A percentile compares a stretch with the other conserved stretches of the same genome.
These are phyloP conservation scores for Amanita pseudoporphyria DNA, from an alignment of 768 basidiomycete species.

Conservation along the genomic window DNA sequence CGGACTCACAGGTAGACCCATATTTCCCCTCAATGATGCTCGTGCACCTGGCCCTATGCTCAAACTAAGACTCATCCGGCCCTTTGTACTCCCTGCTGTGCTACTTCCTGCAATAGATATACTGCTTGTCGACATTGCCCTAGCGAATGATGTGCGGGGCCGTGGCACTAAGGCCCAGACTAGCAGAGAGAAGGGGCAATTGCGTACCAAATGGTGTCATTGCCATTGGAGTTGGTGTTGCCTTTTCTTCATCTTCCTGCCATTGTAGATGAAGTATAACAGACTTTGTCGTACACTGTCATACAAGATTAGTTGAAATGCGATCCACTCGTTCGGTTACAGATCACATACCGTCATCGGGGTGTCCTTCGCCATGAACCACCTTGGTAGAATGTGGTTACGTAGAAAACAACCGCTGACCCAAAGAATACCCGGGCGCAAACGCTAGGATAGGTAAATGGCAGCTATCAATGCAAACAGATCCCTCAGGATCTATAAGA, in stretches of 20 bases:
- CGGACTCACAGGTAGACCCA: too few relatives aligned
- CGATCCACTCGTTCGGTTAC: background rate
- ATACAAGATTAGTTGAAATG: background rate
- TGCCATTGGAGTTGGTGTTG: slow-evolving; percentile 14
- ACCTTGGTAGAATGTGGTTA: slow-evolving; percentile 34
- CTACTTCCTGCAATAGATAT: slow-evolving; percentile 25
- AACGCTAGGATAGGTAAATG: too few relatives aligned
- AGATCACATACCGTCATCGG: slow-evolving; percentile 70
- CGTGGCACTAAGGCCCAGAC: slow-evolving; percentile 12
- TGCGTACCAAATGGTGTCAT: slow-evolving; percentile 12
- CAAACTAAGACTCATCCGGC: slow-evolving; percentile 29
- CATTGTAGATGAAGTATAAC: slow-evolving; percentile 80
- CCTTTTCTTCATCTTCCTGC: slow-evolving; percentile 49
- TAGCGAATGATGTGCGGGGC: slow-evolving; percentile 14
- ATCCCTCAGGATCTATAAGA: too few relatives aligned
- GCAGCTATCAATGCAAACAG: too few relatives aligned
- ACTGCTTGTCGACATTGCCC: slow-evolving; percentile 38
- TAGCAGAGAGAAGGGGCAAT: slow-evolving; percentile 11
- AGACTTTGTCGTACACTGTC: slow-evolving; percentile 80
- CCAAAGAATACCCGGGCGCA: too few relatives aligned
- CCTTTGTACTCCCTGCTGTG: slow-evolving; percentile 18
- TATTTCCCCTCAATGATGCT: background rate
- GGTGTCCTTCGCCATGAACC: slow-evolving; percentile 85
- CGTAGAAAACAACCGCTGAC: too few relatives aligned
- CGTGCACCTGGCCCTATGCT: slow-evolving; percentile 11